phyloP scores from a whole-genome alignment of 208 protist species.

The Trypanosoma melophagium region DNA sequence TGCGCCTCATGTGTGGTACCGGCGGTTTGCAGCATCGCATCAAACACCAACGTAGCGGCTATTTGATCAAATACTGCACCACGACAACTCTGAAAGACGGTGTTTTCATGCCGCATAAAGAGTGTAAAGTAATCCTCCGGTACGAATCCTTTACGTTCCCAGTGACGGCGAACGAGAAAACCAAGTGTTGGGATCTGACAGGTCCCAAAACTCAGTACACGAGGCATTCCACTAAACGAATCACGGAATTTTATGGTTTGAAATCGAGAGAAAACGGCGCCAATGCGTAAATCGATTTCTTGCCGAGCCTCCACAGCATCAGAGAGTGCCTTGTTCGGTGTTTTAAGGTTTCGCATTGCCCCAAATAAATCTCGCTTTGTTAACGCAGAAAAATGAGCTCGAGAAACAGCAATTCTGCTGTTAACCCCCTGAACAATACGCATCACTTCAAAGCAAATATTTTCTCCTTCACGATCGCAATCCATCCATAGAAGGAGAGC shows the following conservation, averaged over 20 bases:
- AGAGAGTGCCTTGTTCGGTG: constrained; percentile 86
- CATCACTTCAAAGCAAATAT: constrained; percentile 97
- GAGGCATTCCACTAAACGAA: constrained; percentile 65
- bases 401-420: constrained; percentile 49
- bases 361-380: constrained; percentile 81
- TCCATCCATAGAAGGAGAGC: constrained; percentile 95
- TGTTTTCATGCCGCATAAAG: constrained; percentile 53
- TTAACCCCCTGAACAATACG: constrained; percentile 57
- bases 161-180: constrained; percentile 90
- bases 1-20: constrained; percentile 38
- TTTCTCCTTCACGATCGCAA: constrained; percentile 97
- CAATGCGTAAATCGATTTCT: constrained; percentile 96
- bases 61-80: constrained; percentile 74
- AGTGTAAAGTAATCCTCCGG: constrained; percentile 76
- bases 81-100: constrained; percentile 59
- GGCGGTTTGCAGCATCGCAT: constrained; percentile 62
- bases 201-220: constrained; percentile 91
- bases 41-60: constrained; percentile 64
- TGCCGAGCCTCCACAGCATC: constrained; percentile 94
- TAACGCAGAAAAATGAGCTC: constrained; percentile 92
- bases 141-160: constrained; percentile 85
- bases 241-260: constrained; percentile 84
- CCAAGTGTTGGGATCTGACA: constrained; percentile 96
- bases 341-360: constrained; percentile 78
- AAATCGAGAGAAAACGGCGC: constrained; percentile 94